phyloP scores from a whole-genome alignment of 257 asterid species.

The Galeopsis tetrahit region DNA sequence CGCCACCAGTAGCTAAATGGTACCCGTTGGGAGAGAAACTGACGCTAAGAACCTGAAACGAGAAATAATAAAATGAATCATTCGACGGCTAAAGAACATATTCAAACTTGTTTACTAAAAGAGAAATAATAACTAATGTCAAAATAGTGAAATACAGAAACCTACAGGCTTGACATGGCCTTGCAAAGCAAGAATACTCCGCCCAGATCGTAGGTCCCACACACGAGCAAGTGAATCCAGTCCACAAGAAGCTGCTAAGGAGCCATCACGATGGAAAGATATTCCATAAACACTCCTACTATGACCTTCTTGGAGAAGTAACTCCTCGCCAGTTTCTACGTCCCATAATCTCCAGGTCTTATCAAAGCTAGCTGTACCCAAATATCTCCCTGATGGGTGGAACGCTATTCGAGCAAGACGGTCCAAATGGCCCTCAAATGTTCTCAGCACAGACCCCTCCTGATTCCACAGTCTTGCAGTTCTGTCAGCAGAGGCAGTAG shows the following conservation, averaged over 20 bases:
- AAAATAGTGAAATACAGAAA: slow-evolving; percentile 26
- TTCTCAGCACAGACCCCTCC: slow-evolving; percentile 69
- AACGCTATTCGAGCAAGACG: slow-evolving; percentile 93
- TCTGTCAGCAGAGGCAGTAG: slow-evolving; percentile 94
- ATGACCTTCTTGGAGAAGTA: slow-evolving; percentile 98
- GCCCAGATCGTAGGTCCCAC: slow-evolving; percentile 95
- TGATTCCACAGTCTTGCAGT: slow-evolving; percentile 81
- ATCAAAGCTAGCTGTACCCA: slow-evolving; percentile 94
- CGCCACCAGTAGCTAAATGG: slow-evolving; percentile 95
- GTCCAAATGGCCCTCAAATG: slow-evolving; percentile 88
- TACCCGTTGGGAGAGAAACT: slow-evolving; percentile 95
- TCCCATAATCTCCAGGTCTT: slow-evolving; percentile 98
- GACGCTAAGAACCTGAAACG: slow-evolving; percentile 70
- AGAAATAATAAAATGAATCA: slow-evolving; percentile 17
- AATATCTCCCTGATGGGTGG: slow-evolving; percentile 91
- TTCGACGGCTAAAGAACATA: slow-evolving; percentile 1
- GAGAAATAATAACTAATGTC: slow-evolving; percentile 21
- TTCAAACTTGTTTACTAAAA: not conserved
- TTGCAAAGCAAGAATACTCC: slow-evolving; percentile 86
- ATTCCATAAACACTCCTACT: slow-evolving; percentile 94
- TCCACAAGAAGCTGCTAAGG: slow-evolving; percentile 94
- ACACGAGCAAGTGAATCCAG: slow-evolving; percentile 92
- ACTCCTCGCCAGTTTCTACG: slow-evolving; percentile 92
- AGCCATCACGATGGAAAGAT: slow-evolving; percentile 85
- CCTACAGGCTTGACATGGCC: slow-evolving; percentile 96